These are phyloP conservation scores for Gastrodia elata DNA, from an alignment of 106 monocot species.

Conservation along the genomic window DNA sequence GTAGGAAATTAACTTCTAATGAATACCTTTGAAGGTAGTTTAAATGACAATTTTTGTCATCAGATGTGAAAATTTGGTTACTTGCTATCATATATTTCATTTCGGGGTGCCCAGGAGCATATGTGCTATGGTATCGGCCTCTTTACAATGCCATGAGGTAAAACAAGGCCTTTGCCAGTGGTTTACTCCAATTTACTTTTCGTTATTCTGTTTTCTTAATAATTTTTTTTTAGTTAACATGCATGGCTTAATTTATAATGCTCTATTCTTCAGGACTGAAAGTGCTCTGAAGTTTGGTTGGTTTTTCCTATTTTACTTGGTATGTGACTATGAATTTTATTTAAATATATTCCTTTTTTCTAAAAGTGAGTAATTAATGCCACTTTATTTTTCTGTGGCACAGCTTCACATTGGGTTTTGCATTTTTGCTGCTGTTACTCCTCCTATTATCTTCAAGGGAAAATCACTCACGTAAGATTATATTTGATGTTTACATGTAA, in stretches of 20 bases:
- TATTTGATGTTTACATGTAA: too few species aligned
- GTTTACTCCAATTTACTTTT: neutral
- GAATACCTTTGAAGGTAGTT: neutral
- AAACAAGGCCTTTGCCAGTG: neutral
- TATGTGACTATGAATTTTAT: slow-evolving; percentile 10
- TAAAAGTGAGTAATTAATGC: neutral
- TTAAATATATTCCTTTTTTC: slow-evolving; percentile 1
- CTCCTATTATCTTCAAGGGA: slow-evolving; percentile 73
- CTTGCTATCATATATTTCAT: slow-evolving; percentile 89
- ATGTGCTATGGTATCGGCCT: slow-evolving; percentile 92
- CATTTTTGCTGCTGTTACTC: slow-evolving; percentile 69
- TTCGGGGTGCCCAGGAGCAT: slow-evolving; percentile 81
- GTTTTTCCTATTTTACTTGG: slow-evolving; percentile 91
- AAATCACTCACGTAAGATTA: slow-evolving; percentile 78
- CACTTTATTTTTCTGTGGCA: neutral
- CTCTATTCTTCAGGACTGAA: slow-evolving; percentile 61
- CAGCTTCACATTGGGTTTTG: slow-evolving; percentile 70
- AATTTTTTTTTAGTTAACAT: neutral
- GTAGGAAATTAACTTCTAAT: too few species aligned
- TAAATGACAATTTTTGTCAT: neutral
- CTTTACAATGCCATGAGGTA: slow-evolving; percentile 94
- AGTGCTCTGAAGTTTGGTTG: slow-evolving; percentile 96
- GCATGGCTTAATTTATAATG: neutral
- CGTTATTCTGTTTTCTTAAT: neutral
- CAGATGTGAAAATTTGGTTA: slow-evolving; percentile 84